Evolutionary conservation across 2,329 filamentous ascomycete species (phyloP).

Genomic region (Aureobasidium leucospermi): DNA sequence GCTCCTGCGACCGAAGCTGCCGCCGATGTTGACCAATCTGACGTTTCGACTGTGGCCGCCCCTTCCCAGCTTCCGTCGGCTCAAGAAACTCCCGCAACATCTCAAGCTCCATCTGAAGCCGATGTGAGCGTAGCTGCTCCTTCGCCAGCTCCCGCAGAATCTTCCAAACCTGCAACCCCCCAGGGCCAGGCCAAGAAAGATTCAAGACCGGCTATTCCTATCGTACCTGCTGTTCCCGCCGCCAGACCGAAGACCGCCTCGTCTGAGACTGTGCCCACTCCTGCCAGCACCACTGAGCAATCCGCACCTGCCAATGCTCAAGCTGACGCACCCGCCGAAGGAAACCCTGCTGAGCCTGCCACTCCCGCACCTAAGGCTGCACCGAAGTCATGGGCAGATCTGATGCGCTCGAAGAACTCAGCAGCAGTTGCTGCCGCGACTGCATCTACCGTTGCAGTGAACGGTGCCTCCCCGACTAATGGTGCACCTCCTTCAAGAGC

Average conservation of each 20-base stretch:
- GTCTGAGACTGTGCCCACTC: constrained; percentile 23
- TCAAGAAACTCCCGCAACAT: constrained; percentile 50
- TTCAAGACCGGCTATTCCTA: constrained; percentile 42
- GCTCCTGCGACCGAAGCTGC: constrained; percentile 21
- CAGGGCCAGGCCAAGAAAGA: constrained; percentile 31
- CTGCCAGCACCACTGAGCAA: neutral
- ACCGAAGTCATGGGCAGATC: constrained; percentile 60
- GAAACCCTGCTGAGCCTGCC: constrained; percentile 32
- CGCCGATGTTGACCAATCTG: constrained; percentile 30
- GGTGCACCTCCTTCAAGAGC: constrained; percentile 38
- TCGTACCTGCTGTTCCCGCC: constrained; percentile 41
- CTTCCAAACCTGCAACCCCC: constrained; percentile 26
- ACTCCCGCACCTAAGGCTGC: constrained; percentile 33
- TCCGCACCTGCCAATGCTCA: constrained; percentile 14
- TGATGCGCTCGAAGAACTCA: constrained; percentile 49
- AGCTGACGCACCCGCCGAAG: constrained; percentile 19
- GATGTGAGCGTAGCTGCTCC: constrained; percentile 45
- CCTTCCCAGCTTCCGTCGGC: constrained; percentile 24
- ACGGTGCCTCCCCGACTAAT: constrained; percentile 8
- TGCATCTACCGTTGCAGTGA: constrained; percentile 22
- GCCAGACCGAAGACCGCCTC: constrained; percentile 32
- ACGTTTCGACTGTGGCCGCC: constrained; percentile 37
- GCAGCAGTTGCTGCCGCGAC: constrained; percentile 27
- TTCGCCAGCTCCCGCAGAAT: constrained; percentile 39
- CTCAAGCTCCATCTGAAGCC: constrained; percentile 50